Evolutionary conservation across 208 protist species (phyloP).

Genomic region (Trypanosoma caninum): DNA sequence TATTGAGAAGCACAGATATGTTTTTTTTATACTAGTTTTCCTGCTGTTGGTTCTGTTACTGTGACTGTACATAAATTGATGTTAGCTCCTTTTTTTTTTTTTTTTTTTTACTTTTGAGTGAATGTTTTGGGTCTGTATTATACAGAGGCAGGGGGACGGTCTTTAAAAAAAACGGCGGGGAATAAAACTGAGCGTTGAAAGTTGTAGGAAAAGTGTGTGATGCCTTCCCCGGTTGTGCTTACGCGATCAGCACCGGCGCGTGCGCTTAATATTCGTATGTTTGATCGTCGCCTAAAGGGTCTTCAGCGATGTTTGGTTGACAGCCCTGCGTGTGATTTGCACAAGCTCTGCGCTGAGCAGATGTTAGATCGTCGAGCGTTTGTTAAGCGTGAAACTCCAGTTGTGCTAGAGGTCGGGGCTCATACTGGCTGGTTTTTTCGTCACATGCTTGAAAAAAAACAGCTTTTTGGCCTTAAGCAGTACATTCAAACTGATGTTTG

Average conservation of each 20-base stretch:
- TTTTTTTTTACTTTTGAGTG: not conserved
- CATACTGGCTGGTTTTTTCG: constrained; percentile 86
- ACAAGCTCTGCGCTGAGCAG: constrained; percentile 77
- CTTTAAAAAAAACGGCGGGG: too few species aligned
- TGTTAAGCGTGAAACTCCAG: constrained; percentile 78
- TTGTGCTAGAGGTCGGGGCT: constrained; percentile 81
- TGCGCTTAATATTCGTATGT: constrained; percentile 61
- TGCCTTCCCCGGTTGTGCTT: constrained; percentile 71
- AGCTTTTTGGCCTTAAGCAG: constrained; percentile 81
- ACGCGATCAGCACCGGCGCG: constrained; percentile 65
- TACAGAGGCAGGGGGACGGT: too few species aligned
- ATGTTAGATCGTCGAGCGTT: constrained; percentile 83
- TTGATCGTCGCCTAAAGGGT: constrained; percentile 77
- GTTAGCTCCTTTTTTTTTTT: constrained; percentile 2
- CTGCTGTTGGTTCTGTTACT: not conserved
- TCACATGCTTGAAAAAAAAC: constrained; percentile 82
- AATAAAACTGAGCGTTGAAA: not conserved
- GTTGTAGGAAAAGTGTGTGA: constrained; percentile 8
- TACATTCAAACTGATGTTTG: constrained; percentile 92
- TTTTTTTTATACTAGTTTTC: too few species aligned
- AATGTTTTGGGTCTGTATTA: not conserved
- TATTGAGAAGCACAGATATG: too few species aligned
- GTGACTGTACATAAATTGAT: not conserved
- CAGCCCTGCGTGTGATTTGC: constrained; percentile 69
- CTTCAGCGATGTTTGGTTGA: constrained; percentile 70